Evolutionary conservation across 371 early-diverging fungal species (phyloP), one percentile per base, ranked within the genome.

Genomic region (Mucor lusitanicus): DNA sequence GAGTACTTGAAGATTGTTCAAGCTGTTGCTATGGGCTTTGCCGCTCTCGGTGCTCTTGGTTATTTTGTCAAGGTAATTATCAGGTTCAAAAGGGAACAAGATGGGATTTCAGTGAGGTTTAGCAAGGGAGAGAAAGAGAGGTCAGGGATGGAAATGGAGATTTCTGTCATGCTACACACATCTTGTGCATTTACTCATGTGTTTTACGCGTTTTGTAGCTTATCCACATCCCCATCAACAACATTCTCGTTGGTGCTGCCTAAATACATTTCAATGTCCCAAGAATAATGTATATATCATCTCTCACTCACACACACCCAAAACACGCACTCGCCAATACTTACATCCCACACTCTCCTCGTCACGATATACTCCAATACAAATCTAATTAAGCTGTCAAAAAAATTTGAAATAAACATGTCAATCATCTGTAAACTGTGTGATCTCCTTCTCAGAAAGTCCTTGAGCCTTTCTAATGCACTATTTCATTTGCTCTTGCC

Each of bases 201-300:
- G 21, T 33, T 39, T 39, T 37, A 68, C 64, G 48, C 64, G 60
- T 68, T 13, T 40, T 57, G 50, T 70, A 85, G 87, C 88, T 99
- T 70, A 94, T 99, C 71, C 99, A 99, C 83, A 99, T 99, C 78
- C 99, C 99, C 67, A 97, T 99, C 87, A 98, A 97, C 91, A 97
- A 98, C 87, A 97, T 99, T 80, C 94, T 99, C 72, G 98, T 99
- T 50, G 88, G 87, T 62, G 88, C 85, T 40, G 87, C 87, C 37
- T 90, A 86, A 80, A 66, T 59, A 39, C 57, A 35, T 54, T 40
- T 44, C 21, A 33, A 39, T 19, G 23, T 28, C 32, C 44, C 42
- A 50, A 39, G 27, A 3, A 28, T 28, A 28, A 42, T 63, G 61
- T 68, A 68, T 68, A 68, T 67, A 68, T 25, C 62, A 48, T 30